Percentiles rank a stretch among this genome's conserved stretches.
phyloP scores from a whole-genome alignment of 1,284 basidiomycete genomes.

The Golubevia sp. region DNA sequence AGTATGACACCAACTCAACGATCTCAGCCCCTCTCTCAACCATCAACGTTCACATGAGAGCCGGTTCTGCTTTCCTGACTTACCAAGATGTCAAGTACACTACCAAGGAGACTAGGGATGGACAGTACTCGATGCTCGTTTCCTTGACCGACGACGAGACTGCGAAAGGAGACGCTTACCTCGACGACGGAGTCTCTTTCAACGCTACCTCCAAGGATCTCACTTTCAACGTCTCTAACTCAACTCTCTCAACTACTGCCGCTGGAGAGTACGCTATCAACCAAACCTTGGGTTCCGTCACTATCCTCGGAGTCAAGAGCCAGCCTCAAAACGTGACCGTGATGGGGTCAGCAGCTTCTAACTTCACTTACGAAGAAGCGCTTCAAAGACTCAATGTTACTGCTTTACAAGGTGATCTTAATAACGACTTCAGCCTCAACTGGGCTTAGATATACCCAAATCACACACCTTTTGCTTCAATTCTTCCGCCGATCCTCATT shows the following conservation, averaged over 20 bases:
- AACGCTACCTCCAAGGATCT: slow-evolving; percentile 16
- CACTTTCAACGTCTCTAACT: slow-evolving; percentile 9
- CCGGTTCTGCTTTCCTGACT: slow-evolving; percentile 22
- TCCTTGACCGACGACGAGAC: slow-evolving; percentile 23
- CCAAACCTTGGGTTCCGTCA: slow-evolving; percentile 15
- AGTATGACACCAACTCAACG: slow-evolving; percentile 20
- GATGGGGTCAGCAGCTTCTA: no score
- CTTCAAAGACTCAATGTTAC: slow-evolving; percentile 26
- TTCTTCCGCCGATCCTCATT: no score
- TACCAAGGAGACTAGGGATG: slow-evolving; percentile 21
- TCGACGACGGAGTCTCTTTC: slow-evolving; percentile 25
- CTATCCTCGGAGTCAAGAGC: slow-evolving; percentile 23
- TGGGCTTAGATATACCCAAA: slow-evolving; percentile 10
- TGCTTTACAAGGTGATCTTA: slow-evolving; percentile 15
- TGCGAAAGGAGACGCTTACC: slow-evolving; percentile 19
- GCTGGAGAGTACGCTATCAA: slow-evolving; percentile 16
- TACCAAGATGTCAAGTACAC: slow-evolving; percentile 17
- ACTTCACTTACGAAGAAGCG: slow-evolving; percentile 14
- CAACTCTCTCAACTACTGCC: slow-evolving; percentile 2
- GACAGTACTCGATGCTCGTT: slow-evolving; percentile 23
- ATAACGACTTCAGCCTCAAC: neutral
- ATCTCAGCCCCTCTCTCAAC: slow-evolving; percentile 19
- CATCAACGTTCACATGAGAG: slow-evolving; percentile 39
- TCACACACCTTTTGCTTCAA: no score
- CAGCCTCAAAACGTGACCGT: slow-evolving; percentile 16